Evolutionary conservation across 2,329 filamentous ascomycete genomes (phyloP).

Genomic region (Clarireedia hainanense): DNA sequence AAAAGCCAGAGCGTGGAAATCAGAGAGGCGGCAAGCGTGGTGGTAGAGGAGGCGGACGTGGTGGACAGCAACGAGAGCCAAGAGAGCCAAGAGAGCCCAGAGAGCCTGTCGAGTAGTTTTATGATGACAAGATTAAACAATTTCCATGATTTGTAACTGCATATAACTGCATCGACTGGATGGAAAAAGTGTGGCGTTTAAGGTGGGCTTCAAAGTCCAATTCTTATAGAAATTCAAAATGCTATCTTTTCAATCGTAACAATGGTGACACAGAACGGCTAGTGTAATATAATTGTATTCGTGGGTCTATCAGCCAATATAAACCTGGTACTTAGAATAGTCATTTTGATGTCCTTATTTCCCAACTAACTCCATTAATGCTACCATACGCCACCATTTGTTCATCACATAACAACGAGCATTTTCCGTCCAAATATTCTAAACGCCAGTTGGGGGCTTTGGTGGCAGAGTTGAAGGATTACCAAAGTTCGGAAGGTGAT

Average conservation of each 20-base stretch:
- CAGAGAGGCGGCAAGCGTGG: constrained; percentile 40
- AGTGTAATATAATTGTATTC: constrained; percentile 16
- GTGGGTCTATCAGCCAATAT: constrained; percentile 26
- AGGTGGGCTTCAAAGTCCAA: constrained; percentile 37
- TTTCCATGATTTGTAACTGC: constrained; percentile 22
- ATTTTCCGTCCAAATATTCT: constrained; percentile 12
- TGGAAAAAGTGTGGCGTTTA: constrained; percentile 31
- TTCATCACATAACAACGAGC: constrained; percentile 22
- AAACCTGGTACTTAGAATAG: constrained; percentile 24
- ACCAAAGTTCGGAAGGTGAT: constrained; percentile 48
- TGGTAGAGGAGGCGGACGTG: constrained; percentile 42
- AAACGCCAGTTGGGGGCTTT: constrained; percentile 41
- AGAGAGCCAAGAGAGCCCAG: constrained; percentile 44
- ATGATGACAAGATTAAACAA: constrained; percentile 11
- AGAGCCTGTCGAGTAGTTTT: constrained; percentile 8
- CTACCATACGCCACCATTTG: constrained; percentile 29
- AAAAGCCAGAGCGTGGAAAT: constrained; percentile 38
- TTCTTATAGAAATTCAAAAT: constrained; percentile 20
- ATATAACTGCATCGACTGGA: constrained; percentile 28
- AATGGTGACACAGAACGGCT: not conserved
- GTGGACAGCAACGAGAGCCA: constrained; percentile 42
- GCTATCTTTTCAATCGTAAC: constrained; percentile 2
- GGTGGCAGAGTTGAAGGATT: constrained; percentile 45
- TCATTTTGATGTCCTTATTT: constrained; percentile 24
- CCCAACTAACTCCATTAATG: constrained; percentile 30